phyloP scores from a whole-genome alignment of 768 basidiomycete species.

The Lepiota venenata region DNA sequence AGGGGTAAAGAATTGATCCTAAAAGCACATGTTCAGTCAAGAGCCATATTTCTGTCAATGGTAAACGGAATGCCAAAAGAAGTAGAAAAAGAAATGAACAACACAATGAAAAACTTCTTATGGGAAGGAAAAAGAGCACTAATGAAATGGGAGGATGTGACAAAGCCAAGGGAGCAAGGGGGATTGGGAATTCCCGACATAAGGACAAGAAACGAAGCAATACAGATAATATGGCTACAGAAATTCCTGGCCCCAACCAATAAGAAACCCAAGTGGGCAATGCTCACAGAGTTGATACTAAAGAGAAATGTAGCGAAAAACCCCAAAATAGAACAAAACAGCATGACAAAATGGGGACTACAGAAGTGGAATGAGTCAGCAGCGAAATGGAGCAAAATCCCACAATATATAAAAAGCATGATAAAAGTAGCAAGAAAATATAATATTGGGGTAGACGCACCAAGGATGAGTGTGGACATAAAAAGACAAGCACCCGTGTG shows the following conservation, averaged over 20 bases:
- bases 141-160: constrained; percentile 13
- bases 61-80: constrained; percentile 23
- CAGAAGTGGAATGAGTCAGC: background rate
- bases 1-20: constrained; percentile 19
- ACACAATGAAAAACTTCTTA: constrained; percentile 19
- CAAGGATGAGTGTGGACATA: background rate
- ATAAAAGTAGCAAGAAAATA: background rate
- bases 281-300: constrained; percentile 5
- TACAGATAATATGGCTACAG: constrained; percentile 19
- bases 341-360: background rate
- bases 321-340: background rate
- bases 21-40: constrained; percentile 14
- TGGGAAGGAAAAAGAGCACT: constrained; percentile 15
- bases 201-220: constrained; percentile 18
- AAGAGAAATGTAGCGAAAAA: background rate
- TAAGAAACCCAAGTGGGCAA: constrained; percentile 16
- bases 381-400: background rate
- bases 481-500: background rate
- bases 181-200: constrained; percentile 21
- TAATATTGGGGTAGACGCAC: background rate
- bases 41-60: constrained; percentile 18
- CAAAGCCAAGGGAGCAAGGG: constrained; percentile 15
- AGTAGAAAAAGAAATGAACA: constrained; percentile 16
- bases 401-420: background rate
- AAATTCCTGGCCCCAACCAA: constrained; percentile 15